These are phyloP conservation scores for Xylaria digitata DNA, from an alignment of 2,329 filamentous ascomycete genomes.

Conservation along the genomic window DNA sequence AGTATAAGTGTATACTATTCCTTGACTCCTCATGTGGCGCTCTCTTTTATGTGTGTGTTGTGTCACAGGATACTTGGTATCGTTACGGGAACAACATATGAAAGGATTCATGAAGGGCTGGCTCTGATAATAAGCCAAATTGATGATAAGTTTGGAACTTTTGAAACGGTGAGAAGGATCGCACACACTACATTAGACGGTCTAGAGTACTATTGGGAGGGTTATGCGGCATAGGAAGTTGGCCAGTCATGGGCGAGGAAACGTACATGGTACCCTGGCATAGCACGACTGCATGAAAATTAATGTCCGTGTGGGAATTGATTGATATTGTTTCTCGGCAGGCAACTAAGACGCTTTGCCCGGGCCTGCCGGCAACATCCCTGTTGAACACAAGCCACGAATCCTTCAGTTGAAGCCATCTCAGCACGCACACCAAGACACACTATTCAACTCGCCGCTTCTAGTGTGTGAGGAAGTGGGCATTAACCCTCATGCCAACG, in stretches of 20 bases:
- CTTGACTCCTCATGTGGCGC: background rate
- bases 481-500: conserved; percentile 1
- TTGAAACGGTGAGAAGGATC: background rate
- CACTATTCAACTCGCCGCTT: background rate
- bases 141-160: background rate
- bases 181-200: too few relatives aligned
- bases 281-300: conserved; percentile 15
- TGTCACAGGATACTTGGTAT: background rate
- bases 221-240: background rate
- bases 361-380: conserved; percentile 25
- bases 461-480: conserved; percentile 14
- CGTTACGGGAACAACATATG: background rate
- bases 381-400: conserved; percentile 27
- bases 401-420: conserved; percentile 6
- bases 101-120: background rate
- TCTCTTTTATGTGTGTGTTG: background rate
- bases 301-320: conserved; percentile 3
- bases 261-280: background rate
- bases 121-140: background rate
- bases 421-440: conserved; percentile 14
- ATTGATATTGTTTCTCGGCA: conserved; percentile 20
- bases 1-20: background rate
- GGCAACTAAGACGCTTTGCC: conserved; percentile 21
- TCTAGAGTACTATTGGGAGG: too few relatives aligned
- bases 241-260: background rate